Base-by-base conservation (phyloP, 148 eudicot genomes). In the Nepenthes gracilis region DNA sequence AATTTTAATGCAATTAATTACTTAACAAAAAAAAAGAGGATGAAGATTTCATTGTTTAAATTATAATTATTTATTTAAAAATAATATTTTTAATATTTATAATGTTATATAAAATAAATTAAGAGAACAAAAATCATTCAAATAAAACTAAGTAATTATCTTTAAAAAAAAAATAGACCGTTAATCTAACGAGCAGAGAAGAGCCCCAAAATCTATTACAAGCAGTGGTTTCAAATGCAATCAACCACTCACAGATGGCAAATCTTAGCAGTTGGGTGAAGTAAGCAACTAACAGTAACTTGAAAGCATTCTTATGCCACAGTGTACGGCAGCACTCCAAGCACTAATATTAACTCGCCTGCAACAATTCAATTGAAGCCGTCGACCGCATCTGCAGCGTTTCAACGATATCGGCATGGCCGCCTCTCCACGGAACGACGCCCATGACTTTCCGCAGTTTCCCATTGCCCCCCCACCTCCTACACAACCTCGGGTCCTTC, bases 161-260 rank as follows among this genome's bases (percentile, higher is more conserved):
- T n/a, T n/a, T n/a, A n/a, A n/a, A n/a, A n/a, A n/a, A n/a, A n/a
- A n/a, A n/a, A n/a, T n/a, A n/a, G n/a, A n/a, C n/a, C n/a, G n/a
- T n/a, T n/a, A n/a, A n/a, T n/a, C n/a, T n/a, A n/a, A n/a, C n/a
- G n/a, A n/a, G n/a, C n/a, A n/a, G n/a, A n/a, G n/a, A n/a, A n/a
- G n/a, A n/a, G n/a, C n/a, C n/a, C n/a, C n/a, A n/a, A n/a, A n/a
- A n/a, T n/a, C n/a, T n/a, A n/a, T n/a, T n/a, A n/a, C n/a, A 40
- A 66, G 75, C 33, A 74, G 77, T 77, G 81, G 70, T 66, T 71
- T 74, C 38, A 23, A 72, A 58, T 72, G 63, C 80, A 76, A 68
- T 54, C 73, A 69, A 69, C 32, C 51, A 32, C 37, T 55, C 6
- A 32, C 13, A 34, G 3, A n/a, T 35, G 51, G 47, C 60, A 60